Conservation (phyloP, 371 early-diverging fungal genomes). For the Conidiobolus incongruus region DNA sequence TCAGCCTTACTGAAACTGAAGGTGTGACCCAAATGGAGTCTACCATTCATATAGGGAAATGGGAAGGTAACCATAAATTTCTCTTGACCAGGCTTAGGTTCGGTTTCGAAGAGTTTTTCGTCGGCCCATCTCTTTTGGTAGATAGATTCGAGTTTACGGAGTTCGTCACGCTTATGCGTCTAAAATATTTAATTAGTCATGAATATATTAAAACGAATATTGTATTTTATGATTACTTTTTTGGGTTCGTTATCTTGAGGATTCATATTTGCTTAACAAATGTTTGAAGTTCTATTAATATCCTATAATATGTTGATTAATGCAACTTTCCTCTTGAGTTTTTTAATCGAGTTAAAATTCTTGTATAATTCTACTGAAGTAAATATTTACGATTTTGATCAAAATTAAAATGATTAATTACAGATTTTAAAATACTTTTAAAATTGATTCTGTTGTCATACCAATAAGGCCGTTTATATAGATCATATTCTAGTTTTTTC, state of each 20-base stretch:
- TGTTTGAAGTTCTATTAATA: too few species aligned
- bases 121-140: slow-evolving; percentile 66
- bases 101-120: slow-evolving; percentile 22
- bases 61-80: slow-evolving; percentile 87
- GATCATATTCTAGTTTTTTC: too few species aligned
- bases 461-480: too few species aligned
- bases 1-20: slow-evolving; percentile 97
- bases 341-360: too few species aligned
- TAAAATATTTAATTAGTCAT: slow-evolving; percentile 5
- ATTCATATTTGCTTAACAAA: too few species aligned
- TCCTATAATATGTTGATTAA: too few species aligned
- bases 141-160: slow-evolving; percentile 48
- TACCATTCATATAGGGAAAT: slow-evolving; percentile 99
- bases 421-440: too few species aligned
- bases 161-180: slow-evolving; percentile 67
- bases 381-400: too few species aligned
- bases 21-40: slow-evolving; percentile 96
- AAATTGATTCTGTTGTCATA: too few species aligned
- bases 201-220: neutral
- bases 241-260: neutral
- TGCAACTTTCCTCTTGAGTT: too few species aligned
- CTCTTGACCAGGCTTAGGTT: slow-evolving; percentile 24
- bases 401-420: too few species aligned
- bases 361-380: too few species aligned
- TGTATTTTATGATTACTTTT: neutral